Percentiles rank a stretch among this genome's conserved stretches.
phyloP scores from a whole-genome alignment of 2,329 filamentous ascomycete genomes.

The Aureobasidium vineae region DNA sequence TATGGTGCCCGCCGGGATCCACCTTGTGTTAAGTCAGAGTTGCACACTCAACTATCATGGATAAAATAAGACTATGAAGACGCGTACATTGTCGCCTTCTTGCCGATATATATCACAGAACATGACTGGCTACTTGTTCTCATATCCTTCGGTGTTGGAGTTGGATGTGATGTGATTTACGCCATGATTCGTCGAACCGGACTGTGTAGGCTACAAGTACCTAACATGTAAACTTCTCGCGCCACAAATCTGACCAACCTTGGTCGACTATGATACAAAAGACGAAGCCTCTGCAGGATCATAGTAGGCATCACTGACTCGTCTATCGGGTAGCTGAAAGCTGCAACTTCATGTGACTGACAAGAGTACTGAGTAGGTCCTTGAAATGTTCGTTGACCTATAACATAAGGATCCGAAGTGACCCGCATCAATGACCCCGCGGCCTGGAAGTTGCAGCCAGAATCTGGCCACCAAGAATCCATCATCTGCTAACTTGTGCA shows the following conservation, averaged over 20 bases:
- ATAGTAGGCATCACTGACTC: neutral
- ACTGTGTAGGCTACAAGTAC: too few species aligned
- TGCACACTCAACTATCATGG: neutral
- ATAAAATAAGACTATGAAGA: too few species aligned
- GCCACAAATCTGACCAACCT: too few species aligned
- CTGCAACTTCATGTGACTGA: neutral
- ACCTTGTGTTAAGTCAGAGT: neutral
- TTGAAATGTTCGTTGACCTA: neutral
- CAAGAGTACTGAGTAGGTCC: neutral
- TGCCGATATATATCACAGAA: neutral
- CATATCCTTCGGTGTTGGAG: too few species aligned
- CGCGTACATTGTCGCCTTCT: neutral
- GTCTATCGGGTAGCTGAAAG: neutral
- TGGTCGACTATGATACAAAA: too few species aligned
- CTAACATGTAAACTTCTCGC: too few species aligned
- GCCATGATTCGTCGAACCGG: too few species aligned
- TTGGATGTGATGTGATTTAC: too few species aligned
- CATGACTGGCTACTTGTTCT: neutral
- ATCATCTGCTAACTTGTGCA: neutral
- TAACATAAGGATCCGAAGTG: too few species aligned
- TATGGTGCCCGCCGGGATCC: conserved; percentile 2
- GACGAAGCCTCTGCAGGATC: neutral
- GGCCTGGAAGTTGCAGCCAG: neutral
- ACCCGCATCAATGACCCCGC: neutral
- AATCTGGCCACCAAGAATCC: neutral